These are phyloP conservation scores for Zymoseptoria passerinii DNA, from an alignment of 2,329 filamentous ascomycete genomes.

Conservation along the genomic window DNA sequence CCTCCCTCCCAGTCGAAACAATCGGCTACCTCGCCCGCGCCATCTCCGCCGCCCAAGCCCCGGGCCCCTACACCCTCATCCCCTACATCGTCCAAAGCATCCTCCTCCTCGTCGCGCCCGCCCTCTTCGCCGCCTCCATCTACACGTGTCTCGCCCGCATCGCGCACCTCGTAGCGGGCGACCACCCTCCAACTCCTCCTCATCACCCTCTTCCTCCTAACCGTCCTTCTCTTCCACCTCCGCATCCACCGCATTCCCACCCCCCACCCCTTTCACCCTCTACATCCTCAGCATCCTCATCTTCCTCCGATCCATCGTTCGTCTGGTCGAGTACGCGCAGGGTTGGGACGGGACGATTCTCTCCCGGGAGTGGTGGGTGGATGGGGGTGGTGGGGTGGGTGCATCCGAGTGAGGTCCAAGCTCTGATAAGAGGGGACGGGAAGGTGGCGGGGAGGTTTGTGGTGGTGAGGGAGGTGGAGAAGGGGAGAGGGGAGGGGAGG, in stretches of 20 bases:
- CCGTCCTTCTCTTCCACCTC: conserved; percentile 24
- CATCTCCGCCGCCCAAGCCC: conserved; percentile 33
- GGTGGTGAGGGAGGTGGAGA: no score
- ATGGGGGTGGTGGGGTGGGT: conserved; percentile 11
- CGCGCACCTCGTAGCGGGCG: conserved; percentile 35
- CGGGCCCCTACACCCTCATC: conserved; percentile 33
- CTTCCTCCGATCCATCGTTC: conserved; percentile 41
- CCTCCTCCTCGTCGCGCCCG: conserved; percentile 42
- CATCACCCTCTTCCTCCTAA: conserved; percentile 43
- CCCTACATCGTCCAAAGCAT: conserved; percentile 38
- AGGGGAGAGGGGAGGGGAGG: no score
- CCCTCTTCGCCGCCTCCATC: conserved; percentile 43
- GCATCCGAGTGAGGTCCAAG: conserved; percentile 11
- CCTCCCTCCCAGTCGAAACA: conserved; percentile 37
- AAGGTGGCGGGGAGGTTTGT: conserved; percentile 6
- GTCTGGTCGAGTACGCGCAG: conserved; percentile 42
- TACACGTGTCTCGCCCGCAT: conserved; percentile 44
- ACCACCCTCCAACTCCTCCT: conserved; percentile 43
- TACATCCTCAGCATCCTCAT: conserved; percentile 41
- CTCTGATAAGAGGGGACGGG: conserved; percentile 9
- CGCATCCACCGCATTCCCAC: conserved; percentile 16
- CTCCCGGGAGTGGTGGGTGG: conserved; percentile 21
- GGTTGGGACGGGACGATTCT: conserved; percentile 40
- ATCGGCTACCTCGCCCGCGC: conserved; percentile 47
- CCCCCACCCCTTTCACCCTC: conserved; percentile 27